Evolutionary conservation across 2,329 filamentous ascomycete genomes (phyloP).

Genomic region (Aspergillus calidoustus): DNA sequence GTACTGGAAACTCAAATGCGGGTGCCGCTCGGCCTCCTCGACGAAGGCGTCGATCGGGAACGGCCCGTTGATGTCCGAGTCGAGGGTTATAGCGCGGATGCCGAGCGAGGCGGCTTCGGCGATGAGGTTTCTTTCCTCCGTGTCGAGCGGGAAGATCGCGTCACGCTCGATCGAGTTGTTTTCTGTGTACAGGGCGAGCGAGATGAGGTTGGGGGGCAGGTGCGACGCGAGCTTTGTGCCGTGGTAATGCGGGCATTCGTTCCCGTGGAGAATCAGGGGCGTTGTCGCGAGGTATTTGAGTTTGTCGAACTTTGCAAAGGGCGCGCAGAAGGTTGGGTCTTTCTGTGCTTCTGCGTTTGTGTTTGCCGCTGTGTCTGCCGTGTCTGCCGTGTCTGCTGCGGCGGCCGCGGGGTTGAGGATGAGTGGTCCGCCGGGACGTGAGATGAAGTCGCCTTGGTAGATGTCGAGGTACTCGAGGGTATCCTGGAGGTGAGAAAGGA

Average conservation of each 20-base stretch:
- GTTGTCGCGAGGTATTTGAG: not conserved
- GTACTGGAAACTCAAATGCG: no score
- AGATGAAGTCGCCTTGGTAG: not conserved
- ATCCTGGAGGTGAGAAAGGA: not conserved
- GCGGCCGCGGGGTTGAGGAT: not conserved
- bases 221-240: not conserved
- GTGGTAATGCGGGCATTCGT: not conserved
- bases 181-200: not conserved
- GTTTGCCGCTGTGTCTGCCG: no score
- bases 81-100: no score
- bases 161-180: not conserved
- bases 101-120: no score
- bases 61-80: no score
- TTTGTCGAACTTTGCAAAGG: not conserved
- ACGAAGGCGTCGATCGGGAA: no score
- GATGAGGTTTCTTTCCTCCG: no score
- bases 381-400: no score
- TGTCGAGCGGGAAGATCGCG: not conserved
- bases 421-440: no score
- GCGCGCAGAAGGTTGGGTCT: not conserved
- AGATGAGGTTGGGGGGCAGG: not conserved
- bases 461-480: constrained; percentile 6
- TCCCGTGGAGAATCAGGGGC: not conserved
- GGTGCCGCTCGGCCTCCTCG: no score
- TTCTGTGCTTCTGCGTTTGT: no score